Evolutionary conservation across 306 rosid genomes (phyloP), one percentile per base, ranked within the genome.

Genomic region (Cucumis melo): DNA sequence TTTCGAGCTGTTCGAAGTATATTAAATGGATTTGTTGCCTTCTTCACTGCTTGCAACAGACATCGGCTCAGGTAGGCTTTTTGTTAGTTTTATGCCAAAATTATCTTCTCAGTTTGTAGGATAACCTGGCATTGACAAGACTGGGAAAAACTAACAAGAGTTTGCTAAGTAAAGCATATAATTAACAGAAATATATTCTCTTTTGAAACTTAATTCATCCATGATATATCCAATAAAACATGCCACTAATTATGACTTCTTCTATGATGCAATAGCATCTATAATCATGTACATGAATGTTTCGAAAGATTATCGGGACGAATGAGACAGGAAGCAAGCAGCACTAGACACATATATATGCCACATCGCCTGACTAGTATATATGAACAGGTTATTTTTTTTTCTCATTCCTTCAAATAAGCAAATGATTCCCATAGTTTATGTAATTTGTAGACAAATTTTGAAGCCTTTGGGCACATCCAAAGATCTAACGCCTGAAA

Each of bases 1-100:
- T 94, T 94, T 78, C 91, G 94, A 64, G 98, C 98, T 76, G 78
- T 94, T 72, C 89, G 87, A 88, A 89, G 91, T 83, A 94, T 94
- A 84, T 77, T 94, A 56, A 85, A 89, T 68, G 98, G 97, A 38
- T 84, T 94, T 78, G 93, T 79, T 82, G 97, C 97, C 24, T 94
- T 94, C 81, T 89, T 94, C 68, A 34, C 92, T 44, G 91, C 98
- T 75, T 94, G 98, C 88, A 94, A 94, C 78, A 84, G 97, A 88
- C 98, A 94, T 90, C 91, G 97, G 24, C 95, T 94, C 57, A 94
- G 98, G 98, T 91, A 79, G 77, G 75, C 65, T 80, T 76, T 76
- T 23, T 80, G 27, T 73, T 61, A 12, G 39, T 6, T 60, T 7
- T 60, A 60, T 61, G 29, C 41, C 53, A 46, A 60, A 1, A 13